A percentile compares a stretch with the other conserved stretches of the same genome.
These are phyloP conservation scores for Epichloe gansuensis DNA, from an alignment of 2,329 filamentous ascomycete species.

Conservation along the genomic window DNA sequence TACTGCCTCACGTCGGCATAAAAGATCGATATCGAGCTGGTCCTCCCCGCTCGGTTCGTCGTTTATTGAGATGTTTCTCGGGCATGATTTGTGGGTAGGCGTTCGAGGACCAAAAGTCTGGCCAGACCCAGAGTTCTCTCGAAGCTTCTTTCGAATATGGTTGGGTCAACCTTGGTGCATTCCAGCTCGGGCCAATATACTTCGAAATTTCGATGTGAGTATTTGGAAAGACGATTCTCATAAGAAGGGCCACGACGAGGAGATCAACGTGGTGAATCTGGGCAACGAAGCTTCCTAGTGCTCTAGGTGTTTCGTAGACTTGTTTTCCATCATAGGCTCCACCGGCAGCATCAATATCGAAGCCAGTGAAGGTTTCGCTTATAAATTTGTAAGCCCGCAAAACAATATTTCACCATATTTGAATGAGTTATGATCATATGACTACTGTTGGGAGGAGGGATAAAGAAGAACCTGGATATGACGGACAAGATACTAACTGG, in stretches of 20 bases:
- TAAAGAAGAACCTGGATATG: slow-evolving; percentile 49
- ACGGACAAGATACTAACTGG: slow-evolving; percentile 69
- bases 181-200: slow-evolving; percentile 68
- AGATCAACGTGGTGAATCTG: slow-evolving; percentile 75
- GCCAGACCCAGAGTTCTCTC: slow-evolving; percentile 64
- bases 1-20: slow-evolving; percentile 47
- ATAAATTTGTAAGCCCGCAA: slow-evolving; percentile 75
- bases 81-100: slow-evolving; percentile 55
- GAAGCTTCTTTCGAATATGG: slow-evolving; percentile 76
- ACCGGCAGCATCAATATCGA: slow-evolving; percentile 77
- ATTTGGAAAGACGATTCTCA: slow-evolving; percentile 77
- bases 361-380: slow-evolving; percentile 75
- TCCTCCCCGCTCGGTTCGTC: slow-evolving; percentile 60
- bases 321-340: slow-evolving; percentile 63
- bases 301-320: slow-evolving; percentile 67
- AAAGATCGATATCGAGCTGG: slow-evolving; percentile 26
- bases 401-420: slow-evolving; percentile 47
- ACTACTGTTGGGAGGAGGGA: background rate
- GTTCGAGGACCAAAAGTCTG: slow-evolving; percentile 66
- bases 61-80: slow-evolving; percentile 53
- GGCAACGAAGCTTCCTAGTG: slow-evolving; percentile 66
- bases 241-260: slow-evolving; percentile 71
- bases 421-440: background rate
- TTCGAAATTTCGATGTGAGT: slow-evolving; percentile 75
- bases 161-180: slow-evolving; percentile 66